A percentile compares a stretch with the other conserved stretches of the same genome.
These are phyloP conservation scores for Theileria orientalis DNA, from an alignment of 169 alveolate genomes.

Conservation along the genomic window DNA sequence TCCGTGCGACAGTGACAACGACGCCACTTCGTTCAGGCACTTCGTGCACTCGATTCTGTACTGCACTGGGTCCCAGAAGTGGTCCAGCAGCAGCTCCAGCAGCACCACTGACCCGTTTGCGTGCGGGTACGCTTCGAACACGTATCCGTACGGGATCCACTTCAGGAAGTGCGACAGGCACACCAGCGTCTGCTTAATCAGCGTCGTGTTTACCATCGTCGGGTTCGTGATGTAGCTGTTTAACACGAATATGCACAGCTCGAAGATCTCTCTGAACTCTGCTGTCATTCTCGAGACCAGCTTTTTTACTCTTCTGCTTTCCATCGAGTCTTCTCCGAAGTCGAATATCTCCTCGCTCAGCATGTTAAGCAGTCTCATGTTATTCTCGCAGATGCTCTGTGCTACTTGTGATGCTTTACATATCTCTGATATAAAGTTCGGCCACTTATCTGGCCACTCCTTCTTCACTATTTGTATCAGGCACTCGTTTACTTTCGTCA, in stretches of 20 bases:
- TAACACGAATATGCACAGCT: slow-evolving; percentile 88
- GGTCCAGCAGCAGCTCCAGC: slow-evolving; percentile 78
- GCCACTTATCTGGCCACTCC: slow-evolving; percentile 99
- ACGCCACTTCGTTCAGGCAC: slow-evolving; percentile 90
- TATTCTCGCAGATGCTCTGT: slow-evolving; percentile 96
- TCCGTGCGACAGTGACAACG: slow-evolving; percentile 71
- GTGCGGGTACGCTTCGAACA: slow-evolving; percentile 84
- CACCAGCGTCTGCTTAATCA: slow-evolving; percentile 87
- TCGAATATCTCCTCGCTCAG: slow-evolving; percentile 94
- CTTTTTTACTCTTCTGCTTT: slow-evolving; percentile 78
- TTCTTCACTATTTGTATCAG: slow-evolving; percentile 87
- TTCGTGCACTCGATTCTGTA: slow-evolving; percentile 89
- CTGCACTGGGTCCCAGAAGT: slow-evolving; percentile 87
- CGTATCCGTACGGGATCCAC: slow-evolving; percentile 94
- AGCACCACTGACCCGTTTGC: slow-evolving; percentile 66
- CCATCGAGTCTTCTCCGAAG: slow-evolving; percentile 89
- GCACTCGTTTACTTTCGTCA: slow-evolving; percentile 84
- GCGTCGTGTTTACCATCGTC: slow-evolving; percentile 74
- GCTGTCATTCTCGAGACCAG: slow-evolving; percentile 76
- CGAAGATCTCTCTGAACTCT: slow-evolving; percentile 81
- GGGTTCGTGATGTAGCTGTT: slow-evolving; percentile 81
- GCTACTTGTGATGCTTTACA: slow-evolving; percentile 92
- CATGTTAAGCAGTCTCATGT: slow-evolving; percentile 93
- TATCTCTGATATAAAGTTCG: slow-evolving; percentile 96
- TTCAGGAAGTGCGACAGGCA: slow-evolving; percentile 89